Percentiles rank a stretch among this genome's conserved stretches.
Evolutionary conservation across 139 green algal genomes (phyloP).

Genomic region (Tetraselmis chui): DNA sequence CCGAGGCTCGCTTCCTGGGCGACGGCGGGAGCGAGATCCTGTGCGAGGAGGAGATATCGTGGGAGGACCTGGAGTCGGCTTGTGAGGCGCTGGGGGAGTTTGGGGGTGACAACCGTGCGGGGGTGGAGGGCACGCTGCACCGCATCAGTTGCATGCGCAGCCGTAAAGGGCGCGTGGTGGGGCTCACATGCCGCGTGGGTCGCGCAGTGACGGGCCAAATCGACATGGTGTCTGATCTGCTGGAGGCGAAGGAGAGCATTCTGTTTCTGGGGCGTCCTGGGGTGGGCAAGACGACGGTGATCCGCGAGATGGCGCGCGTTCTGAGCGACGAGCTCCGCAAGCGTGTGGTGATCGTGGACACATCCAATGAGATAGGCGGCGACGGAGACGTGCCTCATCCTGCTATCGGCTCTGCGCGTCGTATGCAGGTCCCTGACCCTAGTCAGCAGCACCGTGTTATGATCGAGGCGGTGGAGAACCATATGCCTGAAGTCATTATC

Average conservation of each 20-base stretch:
- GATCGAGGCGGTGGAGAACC: constrained; percentile 97
- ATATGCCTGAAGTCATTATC: constrained; percentile 90
- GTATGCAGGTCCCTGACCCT: constrained; percentile 92
- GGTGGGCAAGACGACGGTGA: constrained; percentile 92
- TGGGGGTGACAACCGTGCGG: constrained; percentile 76
- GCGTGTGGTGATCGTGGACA: constrained; percentile 76
- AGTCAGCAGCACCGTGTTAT: constrained; percentile 88
- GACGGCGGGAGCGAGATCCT: constrained; percentile 49
- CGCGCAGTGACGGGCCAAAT: constrained; percentile 87
- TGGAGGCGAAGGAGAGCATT: constrained; percentile 57
- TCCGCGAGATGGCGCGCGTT: constrained; percentile 84
- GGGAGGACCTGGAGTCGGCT: constrained; percentile 50
- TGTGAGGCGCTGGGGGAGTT: constrained; percentile 64
- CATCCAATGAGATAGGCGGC: constrained; percentile 84
- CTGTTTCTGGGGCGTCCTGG: constrained; percentile 81
- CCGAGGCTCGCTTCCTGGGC: constrained; percentile 63
- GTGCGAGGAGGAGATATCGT: constrained; percentile 48
- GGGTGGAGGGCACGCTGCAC: constrained; percentile 35
- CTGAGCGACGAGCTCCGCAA: constrained; percentile 72
- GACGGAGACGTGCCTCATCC: constrained; percentile 91
- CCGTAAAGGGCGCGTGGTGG: constrained; percentile 75
- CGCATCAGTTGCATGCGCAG: constrained; percentile 81
- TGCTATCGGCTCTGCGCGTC: constrained; percentile 81
- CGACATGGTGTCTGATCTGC: constrained; percentile 87
- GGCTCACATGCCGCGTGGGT: constrained; percentile 92